Conservation (phyloP, 768 basidiomycete species). For the Xerocomellus amylosporus region DNA sequence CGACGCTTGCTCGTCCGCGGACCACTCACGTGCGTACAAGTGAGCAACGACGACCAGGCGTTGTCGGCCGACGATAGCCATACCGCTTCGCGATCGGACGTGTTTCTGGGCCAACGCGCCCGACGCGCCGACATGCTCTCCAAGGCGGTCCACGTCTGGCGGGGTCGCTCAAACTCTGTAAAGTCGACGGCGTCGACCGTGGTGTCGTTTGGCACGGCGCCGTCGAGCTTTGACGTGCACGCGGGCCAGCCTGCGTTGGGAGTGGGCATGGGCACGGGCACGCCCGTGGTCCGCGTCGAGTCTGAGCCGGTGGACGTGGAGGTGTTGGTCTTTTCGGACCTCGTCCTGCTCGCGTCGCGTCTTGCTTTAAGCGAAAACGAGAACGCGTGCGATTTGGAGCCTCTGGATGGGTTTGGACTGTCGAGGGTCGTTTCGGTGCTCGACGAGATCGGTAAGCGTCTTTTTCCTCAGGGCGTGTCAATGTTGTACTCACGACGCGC, state of each 20-base stretch:
- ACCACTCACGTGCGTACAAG: slow-evolving; percentile 41
- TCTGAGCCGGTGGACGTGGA: slow-evolving; percentile 31
- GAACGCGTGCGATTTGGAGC: slow-evolving; percentile 36
- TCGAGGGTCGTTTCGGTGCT: slow-evolving; percentile 47
- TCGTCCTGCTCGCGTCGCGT: slow-evolving; percentile 53
- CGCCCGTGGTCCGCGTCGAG: slow-evolving; percentile 26
- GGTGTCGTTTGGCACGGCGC: slow-evolving; percentile 29
- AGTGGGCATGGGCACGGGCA: neutral
- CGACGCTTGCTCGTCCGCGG: slow-evolving; percentile 75
- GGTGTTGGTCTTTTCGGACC: slow-evolving; percentile 63
- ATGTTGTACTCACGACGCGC: neutral
- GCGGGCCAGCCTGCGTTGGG: slow-evolving; percentile 1
- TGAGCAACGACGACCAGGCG: slow-evolving; percentile 34
- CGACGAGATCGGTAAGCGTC: slow-evolving; percentile 32
- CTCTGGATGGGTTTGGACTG: slow-evolving; percentile 46
- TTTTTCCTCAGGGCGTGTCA: neutral
- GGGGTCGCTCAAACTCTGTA: slow-evolving; percentile 43
- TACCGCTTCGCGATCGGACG: neutral
- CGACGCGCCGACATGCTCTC: slow-evolving; percentile 29
- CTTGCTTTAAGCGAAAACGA: slow-evolving; percentile 14
- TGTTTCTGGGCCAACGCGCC: neutral
- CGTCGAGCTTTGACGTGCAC: slow-evolving; percentile 29
- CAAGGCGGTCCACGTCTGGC: slow-evolving; percentile 47
- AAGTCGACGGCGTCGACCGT: slow-evolving; percentile 27
- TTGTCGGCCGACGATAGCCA: neutral